Base-by-base conservation (phyloP, 2,329 filamentous ascomycete genomes). In the Calonectria multiphialidica region DNA sequence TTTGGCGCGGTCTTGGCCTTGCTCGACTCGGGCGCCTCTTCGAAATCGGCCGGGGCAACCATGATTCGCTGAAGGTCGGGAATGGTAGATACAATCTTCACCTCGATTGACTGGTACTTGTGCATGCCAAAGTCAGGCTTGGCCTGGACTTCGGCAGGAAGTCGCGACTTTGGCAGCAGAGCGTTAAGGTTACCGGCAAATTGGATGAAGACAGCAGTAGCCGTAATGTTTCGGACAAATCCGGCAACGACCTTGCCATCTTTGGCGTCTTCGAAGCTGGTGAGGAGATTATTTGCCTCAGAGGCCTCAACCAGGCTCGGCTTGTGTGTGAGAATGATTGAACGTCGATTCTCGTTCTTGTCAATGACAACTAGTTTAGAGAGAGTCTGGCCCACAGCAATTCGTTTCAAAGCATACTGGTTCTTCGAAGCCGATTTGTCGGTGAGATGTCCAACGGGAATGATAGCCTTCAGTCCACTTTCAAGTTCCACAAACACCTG, bases 371-470 rank as follows among this genome's bases (percentile, higher is more conserved):
- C 87, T n/a, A 99, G 87, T 65, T 97, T 93, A 21, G 92, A 90
- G 55, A 99, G 85, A 30, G 91, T 94, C 84, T 98, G 95, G 2
- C 96, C 96, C 61, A 97, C 93, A 66, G 93, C 89, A 66, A 98
- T 93, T 76, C 94, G 94, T 82, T 95, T 95, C 79, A 97, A 86
- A 1, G 93, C 91, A 23, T 93, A 93, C 72, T 91, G 88, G 75
- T 93, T 94, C 85, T 97, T 98, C 75, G 93, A 92, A 30, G 88
- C 85, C 1, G 95, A 95, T 64, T 95, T 95, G 84, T 99, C 97
- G 2, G 94, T 93, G 33, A 98, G 89, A 72, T 99, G 97, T 40
- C 92, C 91, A 63, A 94, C 85, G 21, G 93, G 91, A 40, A 99
- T 87, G 21, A 93, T 89, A 28, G 95, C 96, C 81, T 95, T 96